Conservation (phyloP, 345 rosid genomes). For the Citrus maxima region DNA sequence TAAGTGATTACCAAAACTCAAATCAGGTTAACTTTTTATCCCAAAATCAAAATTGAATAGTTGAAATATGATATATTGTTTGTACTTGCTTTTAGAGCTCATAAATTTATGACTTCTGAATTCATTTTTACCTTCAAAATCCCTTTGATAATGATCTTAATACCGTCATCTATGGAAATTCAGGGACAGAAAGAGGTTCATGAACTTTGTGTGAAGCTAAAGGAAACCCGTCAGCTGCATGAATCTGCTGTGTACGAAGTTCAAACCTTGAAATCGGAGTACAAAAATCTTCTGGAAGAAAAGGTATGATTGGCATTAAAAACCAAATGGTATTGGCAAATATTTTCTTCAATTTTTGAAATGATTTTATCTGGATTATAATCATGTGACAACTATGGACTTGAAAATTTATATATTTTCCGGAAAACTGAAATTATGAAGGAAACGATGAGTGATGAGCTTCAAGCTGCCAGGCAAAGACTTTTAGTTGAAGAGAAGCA, state of each 20-base stretch:
- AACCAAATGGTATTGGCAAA: background rate
- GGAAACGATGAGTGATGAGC: slow-evolving; percentile 62
- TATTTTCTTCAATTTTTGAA: background rate
- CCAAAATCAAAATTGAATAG: background rate
- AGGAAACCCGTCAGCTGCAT: slow-evolving; percentile 46
- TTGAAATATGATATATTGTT: background rate
- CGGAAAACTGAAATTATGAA: slow-evolving; percentile 20
- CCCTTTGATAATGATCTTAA: background rate
- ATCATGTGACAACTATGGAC: background rate
- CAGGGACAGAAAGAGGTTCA: slow-evolving; percentile 56
- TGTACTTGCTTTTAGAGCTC: background rate
- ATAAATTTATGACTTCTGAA: background rate
- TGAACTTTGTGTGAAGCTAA: slow-evolving; percentile 43
- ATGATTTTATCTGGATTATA: background rate
- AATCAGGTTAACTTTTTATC: slow-evolving; percentile 49
- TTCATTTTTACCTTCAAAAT: background rate
- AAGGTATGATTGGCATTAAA: slow-evolving; percentile 44
- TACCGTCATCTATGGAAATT: slow-evolving; percentile 9
- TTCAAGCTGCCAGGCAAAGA: slow-evolving; percentile 47
- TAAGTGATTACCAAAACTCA: slow-evolving; percentile 47
- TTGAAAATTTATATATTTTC: background rate
- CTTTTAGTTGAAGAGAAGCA: slow-evolving; percentile 66
- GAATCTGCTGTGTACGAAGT: slow-evolving; percentile 49
- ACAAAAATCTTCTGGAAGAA: slow-evolving; percentile 48
- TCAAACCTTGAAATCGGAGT: slow-evolving; percentile 55